These are phyloP conservation scores for Fusarium sp. DNA, from an alignment of 2,329 filamentous ascomycete genomes.

Conservation along the genomic window DNA sequence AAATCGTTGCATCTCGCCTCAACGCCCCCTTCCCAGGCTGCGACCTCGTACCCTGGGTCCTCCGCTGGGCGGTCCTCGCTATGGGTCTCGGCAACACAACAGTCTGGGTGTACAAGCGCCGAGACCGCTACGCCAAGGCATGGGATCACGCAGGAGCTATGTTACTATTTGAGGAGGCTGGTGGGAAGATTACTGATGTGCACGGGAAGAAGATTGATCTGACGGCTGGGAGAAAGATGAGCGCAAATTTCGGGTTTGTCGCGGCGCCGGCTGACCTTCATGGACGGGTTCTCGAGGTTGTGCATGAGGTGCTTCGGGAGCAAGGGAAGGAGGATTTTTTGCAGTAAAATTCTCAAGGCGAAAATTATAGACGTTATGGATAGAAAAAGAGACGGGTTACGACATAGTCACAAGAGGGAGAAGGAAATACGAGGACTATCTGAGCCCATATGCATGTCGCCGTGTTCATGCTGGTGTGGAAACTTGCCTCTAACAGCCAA, in stretches of 20 bases:
- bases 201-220: constrained; percentile 63
- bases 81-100: constrained; percentile 64
- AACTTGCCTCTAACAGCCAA: background rate
- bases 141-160: constrained; percentile 72
- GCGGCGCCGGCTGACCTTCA: constrained; percentile 61
- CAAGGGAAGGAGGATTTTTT: constrained; percentile 43
- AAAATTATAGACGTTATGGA: background rate
- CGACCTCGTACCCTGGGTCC: constrained; percentile 67
- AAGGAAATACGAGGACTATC: background rate
- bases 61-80: constrained; percentile 64
- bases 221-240: constrained; percentile 59
- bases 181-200: constrained; percentile 66
- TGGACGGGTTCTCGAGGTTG: constrained; percentile 66
- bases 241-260: constrained; percentile 65
- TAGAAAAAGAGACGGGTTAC: background rate
- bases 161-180: constrained; percentile 67
- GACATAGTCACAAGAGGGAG: background rate
- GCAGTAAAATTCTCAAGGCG: background rate
- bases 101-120: constrained; percentile 65
- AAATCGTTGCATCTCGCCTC: constrained; percentile 54
- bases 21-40: constrained; percentile 57
- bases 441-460: background rate
- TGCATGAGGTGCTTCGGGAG: constrained; percentile 77
- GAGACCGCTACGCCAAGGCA: constrained; percentile 61
- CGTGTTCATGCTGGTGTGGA: background rate